Conservation (phyloP, 2,329 filamentous ascomycete genomes). For the Pleoardoris graminearum region DNA sequence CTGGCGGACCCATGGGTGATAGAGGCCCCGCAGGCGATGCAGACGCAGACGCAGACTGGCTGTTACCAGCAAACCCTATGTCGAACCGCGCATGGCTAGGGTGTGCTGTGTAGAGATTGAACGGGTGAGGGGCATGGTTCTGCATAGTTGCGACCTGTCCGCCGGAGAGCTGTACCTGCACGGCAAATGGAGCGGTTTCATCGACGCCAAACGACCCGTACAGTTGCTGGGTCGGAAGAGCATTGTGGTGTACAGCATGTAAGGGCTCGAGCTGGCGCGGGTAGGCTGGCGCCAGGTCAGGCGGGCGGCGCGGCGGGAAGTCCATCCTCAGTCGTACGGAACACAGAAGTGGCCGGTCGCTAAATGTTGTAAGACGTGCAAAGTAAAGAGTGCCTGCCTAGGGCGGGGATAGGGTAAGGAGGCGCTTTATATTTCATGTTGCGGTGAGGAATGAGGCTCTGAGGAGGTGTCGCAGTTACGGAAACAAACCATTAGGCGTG, state of each 20-base stretch:
- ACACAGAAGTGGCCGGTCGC: slow-evolving; percentile 1
- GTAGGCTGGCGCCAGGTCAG: background rate
- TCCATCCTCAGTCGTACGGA: slow-evolving; percentile 4
- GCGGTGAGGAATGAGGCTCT: slow-evolving; percentile 6
- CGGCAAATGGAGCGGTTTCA: background rate
- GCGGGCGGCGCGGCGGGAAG: background rate
- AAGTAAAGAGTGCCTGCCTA: slow-evolving; percentile 1
- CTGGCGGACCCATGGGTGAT: slow-evolving; percentile 19
- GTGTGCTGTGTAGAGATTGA: background rate
- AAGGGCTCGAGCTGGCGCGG: background rate
- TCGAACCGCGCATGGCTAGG: slow-evolving; percentile 5
- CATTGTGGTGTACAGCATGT: background rate
- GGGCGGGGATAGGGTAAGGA: background rate
- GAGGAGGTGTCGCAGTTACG: slow-evolving; percentile 5
- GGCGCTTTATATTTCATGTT: slow-evolving; percentile 7
- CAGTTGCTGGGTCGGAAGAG: slow-evolving; percentile 1
- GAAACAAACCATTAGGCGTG: background rate
- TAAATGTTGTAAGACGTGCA: slow-evolving; percentile 2
- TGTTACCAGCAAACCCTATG: background rate
- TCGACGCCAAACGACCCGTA: slow-evolving; percentile 1
- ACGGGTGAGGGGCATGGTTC: background rate
- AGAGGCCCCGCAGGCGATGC: slow-evolving; percentile 2
- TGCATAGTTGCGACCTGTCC: slow-evolving; percentile 4
- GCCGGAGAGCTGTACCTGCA: slow-evolving; percentile 1
- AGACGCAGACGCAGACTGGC: background rate